Evolutionary conservation across 225 moss, liverwort and hornwort genomes (phyloP).

Genomic region (Straminergon stramineum): DNA sequence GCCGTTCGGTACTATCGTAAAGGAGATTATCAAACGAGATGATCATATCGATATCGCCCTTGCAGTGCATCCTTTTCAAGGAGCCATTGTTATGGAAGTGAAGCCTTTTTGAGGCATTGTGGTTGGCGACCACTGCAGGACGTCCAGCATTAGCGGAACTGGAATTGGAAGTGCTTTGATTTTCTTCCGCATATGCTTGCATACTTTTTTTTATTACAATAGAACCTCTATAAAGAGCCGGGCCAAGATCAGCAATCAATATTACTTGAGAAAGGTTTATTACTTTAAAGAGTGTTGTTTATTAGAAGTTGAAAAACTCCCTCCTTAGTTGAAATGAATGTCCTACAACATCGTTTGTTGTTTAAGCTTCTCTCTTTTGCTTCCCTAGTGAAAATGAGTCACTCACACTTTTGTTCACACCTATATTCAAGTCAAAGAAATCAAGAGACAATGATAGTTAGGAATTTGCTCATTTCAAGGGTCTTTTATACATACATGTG

Average conservation of each 20-base stretch:
- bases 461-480: not conserved
- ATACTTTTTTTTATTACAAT: not conserved
- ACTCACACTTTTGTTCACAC: not conserved
- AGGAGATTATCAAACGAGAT: not conserved
- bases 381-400: not conserved
- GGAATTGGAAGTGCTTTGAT: not conserved
- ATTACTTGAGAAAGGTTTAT: no score
- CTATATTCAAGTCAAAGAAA: not conserved
- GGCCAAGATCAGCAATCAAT: no score
- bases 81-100: not conserved
- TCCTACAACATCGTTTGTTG: not conserved
- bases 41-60: not conserved
- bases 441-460: no score
- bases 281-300: no score
- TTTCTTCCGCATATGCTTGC: not conserved
- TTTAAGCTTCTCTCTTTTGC: not conserved
- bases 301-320: not conserved
- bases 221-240: no score
- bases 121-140: not conserved
- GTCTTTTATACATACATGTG: no score
- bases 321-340: not conserved
- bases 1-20: not conserved
- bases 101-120: not conserved
- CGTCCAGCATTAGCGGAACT: not conserved
- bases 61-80: not conserved